Evolutionary conservation across 371 early-diverging fungal species (phyloP).

Genomic region (Cladochytrium tenue): DNA sequence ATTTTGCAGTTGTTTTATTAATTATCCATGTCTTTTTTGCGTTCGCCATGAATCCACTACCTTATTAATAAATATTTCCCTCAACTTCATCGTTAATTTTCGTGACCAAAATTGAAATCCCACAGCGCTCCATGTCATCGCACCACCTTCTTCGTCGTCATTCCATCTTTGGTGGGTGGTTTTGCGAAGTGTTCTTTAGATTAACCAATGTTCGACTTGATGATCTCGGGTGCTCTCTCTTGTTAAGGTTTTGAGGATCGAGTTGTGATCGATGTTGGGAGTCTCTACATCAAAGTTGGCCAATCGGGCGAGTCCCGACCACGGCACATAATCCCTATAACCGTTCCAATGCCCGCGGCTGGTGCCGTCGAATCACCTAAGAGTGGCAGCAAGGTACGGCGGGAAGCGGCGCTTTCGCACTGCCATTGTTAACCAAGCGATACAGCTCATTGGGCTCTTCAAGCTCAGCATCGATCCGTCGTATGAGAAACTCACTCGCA

Average conservation of each 20-base stretch:
- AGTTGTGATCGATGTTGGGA: slow-evolving; percentile 85
- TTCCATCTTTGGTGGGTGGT: neutral
- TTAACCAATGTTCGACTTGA: neutral
- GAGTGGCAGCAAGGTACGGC: slow-evolving; percentile 13
- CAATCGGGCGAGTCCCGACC: slow-evolving; percentile 86
- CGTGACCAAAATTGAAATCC: slow-evolving; percentile 1
- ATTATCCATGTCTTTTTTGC: too few species aligned
- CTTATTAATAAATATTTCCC: too few species aligned
- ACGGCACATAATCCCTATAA: slow-evolving; percentile 65
- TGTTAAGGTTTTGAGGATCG: slow-evolving; percentile 66
- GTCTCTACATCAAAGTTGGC: slow-evolving; percentile 80
- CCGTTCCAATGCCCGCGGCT: slow-evolving; percentile 29
- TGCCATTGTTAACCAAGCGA: neutral
- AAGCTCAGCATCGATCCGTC: slow-evolving; percentile 10
- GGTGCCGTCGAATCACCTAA: slow-evolving; percentile 23
- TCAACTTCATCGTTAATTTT: too few species aligned
- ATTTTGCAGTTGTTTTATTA: too few species aligned
- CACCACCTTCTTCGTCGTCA: neutral
- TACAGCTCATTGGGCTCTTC: slow-evolving; percentile 15
- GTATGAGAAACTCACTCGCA: neutral
- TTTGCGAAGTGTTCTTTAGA: neutral
- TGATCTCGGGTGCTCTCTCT: neutral
- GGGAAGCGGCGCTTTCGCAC: neutral
- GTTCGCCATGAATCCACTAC: too few species aligned
- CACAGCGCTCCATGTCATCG: too few species aligned